phyloP scores from a whole-genome alignment of 768 basidiomycete genomes.

The Lactifluus hygrophoroides region DNA sequence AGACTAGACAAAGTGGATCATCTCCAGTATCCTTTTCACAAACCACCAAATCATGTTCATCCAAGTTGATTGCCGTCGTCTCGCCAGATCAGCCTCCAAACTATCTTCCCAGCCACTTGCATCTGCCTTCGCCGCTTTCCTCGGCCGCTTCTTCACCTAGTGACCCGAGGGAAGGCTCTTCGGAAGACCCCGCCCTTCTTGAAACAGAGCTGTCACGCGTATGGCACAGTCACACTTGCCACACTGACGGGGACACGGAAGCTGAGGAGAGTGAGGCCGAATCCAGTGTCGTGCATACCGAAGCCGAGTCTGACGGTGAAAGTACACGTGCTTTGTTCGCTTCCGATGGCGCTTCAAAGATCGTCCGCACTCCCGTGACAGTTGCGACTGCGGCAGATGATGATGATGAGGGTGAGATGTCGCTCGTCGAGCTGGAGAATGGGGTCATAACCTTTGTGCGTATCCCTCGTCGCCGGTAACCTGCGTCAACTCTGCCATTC shows the following conservation, averaged over 20 bases:
- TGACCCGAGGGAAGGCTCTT: neutral
- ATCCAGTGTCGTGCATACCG: slow-evolving; percentile 18
- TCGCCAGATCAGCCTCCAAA: neutral
- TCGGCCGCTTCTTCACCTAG: neutral
- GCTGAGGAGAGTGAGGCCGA: slow-evolving; percentile 19
- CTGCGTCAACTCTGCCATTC: neutral
- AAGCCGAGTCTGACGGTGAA: slow-evolving; percentile 18
- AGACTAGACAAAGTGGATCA: neutral
- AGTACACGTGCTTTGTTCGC: neutral
- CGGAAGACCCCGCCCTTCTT: neutral
- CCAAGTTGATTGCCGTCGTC: neutral
- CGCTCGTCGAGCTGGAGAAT: slow-evolving; percentile 18
- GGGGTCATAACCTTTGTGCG: slow-evolving; percentile 18
- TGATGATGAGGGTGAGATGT: slow-evolving; percentile 17
- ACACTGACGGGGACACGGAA: slow-evolving; percentile 10
- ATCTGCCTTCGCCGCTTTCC: slow-evolving; percentile 1
- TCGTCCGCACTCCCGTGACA: neutral
- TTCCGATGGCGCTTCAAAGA: neutral
- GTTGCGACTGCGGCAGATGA: neutral
- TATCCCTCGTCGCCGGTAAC: slow-evolving; percentile 10
- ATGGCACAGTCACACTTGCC: neutral
- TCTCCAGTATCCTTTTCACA: neutral
- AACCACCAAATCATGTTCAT: neutral
- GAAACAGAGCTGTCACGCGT: slow-evolving; percentile 2
- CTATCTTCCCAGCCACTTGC: neutral